Percentiles rank a stretch among this genome's conserved stretches.
phyloP scores from a whole-genome alignment of 2,329 filamentous ascomycete species.

The Neonectria neomacrospora region DNA sequence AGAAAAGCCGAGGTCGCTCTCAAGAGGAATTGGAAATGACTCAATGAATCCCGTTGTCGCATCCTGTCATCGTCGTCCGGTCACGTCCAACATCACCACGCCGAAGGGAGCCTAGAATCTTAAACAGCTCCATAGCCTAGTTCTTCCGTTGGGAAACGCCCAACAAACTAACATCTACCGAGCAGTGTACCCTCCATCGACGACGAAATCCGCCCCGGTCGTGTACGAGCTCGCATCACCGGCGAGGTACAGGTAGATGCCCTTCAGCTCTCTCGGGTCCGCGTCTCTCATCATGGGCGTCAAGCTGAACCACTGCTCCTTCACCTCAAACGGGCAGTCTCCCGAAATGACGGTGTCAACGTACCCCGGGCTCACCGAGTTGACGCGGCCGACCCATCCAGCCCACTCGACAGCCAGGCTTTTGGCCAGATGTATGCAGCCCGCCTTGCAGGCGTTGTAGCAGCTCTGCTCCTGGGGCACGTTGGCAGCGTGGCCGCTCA shows the following conservation, averaged over 20 bases:
- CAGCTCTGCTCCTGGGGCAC: conserved; percentile 55
- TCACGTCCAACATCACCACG: background rate
- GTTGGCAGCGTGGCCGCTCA: conserved; percentile 51
- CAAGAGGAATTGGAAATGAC: too few species aligned
- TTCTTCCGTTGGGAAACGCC: background rate
- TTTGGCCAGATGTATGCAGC: conserved; percentile 55
- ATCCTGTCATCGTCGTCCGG: background rate
- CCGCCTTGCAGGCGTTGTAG: conserved; percentile 58
- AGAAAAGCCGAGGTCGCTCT: too few species aligned
- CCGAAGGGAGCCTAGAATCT: background rate
- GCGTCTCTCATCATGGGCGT: conserved; percentile 46
- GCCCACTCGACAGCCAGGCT: conserved; percentile 58
- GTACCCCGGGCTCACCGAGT: conserved; percentile 53
- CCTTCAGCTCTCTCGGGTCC: conserved; percentile 47
- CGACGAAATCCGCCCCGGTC: conserved; percentile 27
- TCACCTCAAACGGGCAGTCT: conserved; percentile 48
- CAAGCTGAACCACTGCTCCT: conserved; percentile 49
- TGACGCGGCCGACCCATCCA: conserved; percentile 54
- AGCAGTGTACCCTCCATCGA: conserved; percentile 37
- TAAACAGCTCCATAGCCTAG: background rate
- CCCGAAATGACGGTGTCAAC: conserved; percentile 51
- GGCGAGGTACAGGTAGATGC: conserved; percentile 46
- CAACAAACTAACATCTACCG: conserved; percentile 16
- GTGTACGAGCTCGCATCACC: conserved; percentile 32
- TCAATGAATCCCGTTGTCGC: too few species aligned